Evolutionary conservation across 2,329 filamentous ascomycete species (phyloP), one percentile per base, ranked within the genome.

Genomic region (Magnaporthales sp.): DNA sequence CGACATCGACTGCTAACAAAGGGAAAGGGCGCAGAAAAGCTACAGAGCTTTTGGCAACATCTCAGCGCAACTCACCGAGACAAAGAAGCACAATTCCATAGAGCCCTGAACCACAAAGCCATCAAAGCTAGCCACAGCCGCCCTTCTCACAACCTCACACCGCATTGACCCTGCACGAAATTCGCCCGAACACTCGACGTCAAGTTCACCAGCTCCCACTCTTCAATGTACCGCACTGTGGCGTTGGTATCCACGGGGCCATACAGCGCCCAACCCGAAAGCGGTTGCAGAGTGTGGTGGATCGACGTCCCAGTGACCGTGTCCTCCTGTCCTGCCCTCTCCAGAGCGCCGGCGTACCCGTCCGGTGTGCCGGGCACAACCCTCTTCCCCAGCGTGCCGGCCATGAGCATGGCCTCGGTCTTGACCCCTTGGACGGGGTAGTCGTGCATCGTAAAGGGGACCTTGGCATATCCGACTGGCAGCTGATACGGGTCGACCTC

Each of bases 251-350:
- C 69, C 2, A 75, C 74, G 1, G 78, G 78, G 1, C 72, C 78
- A 65, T 78, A 80, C 30, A 80, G 62, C 69, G 80, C 77, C 78
- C 79, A 80, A 15, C 76, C 74, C 61, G 77, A 79, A 38, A 77
- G 68, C 9, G 78, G 78, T 69, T 74, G 71, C 7, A 76, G 71
- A 10, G 70, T 74, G 9, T 75, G 73, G 29, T 72, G 71, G 2
- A 56, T 13, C 5, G 65, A 51, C n/a, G 19, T 3, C 22, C 27
- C 29, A 4, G 1, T 46, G 13, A 65, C 51, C 68, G n/a, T 19
- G 66, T 69, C 60, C 51, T 58, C 30, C 64, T 38, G 27, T 26
- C 64, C 64, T 4, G 70, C 72, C 61, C 77, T 71, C 32, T 66
- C 68, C 58, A 80, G 69, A 4, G 77, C 78, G 5, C 77, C 72